Base-by-base conservation (phyloP, 352 stramenopile genomes). In the Globisporangium sylvaticum region DNA sequence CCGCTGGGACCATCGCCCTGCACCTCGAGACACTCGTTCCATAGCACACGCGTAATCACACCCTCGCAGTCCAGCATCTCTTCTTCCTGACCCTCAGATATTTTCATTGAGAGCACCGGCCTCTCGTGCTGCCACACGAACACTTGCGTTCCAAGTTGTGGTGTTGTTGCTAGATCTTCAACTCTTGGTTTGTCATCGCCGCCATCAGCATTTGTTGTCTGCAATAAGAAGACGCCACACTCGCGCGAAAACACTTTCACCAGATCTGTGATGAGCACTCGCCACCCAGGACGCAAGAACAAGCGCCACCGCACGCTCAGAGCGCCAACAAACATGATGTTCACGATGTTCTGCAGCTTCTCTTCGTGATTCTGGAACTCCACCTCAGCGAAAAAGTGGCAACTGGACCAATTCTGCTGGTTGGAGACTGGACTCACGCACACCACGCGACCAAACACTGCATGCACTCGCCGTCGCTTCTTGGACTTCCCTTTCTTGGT, bases 321-420 rank as follows among this genome's bases (percentile, higher is more conserved):
- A 1, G 67, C 27, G 1, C 83, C 83, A 5, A 74, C 70, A 20
- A 91, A 75, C 61, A 93, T 78, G 8, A 91, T 74, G 44, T 74
- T 87, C 53, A 81, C 79, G 31, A 79, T 37, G 37, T 74, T 72
- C n/a, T 31, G 34, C 15, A 48, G 58, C 9, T 20, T 42, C 46
- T 14, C 25, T 12, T 42, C 56, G 9, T n/a, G 63, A 9, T 52
- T 48, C 8, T 56, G 50, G 50, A 66, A 24, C 31, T 90, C 83
- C 14, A 93, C 71, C 60, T 93, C 83, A 2, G 84, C 70, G 57
- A 93, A 91, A 42, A 84, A 93, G 64, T 93, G 81, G 24, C 73
- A 78, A 27, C 60, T 81, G 0, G 52, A 61, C 12, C 42, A 29
- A 44, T 81, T 70, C 18, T 77, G 68, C 63, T 87, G 79, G 15